phyloP scores from a whole-genome alignment of 495 filamentous ascomycete genomes.

The Penicillium malachiteum region DNA sequence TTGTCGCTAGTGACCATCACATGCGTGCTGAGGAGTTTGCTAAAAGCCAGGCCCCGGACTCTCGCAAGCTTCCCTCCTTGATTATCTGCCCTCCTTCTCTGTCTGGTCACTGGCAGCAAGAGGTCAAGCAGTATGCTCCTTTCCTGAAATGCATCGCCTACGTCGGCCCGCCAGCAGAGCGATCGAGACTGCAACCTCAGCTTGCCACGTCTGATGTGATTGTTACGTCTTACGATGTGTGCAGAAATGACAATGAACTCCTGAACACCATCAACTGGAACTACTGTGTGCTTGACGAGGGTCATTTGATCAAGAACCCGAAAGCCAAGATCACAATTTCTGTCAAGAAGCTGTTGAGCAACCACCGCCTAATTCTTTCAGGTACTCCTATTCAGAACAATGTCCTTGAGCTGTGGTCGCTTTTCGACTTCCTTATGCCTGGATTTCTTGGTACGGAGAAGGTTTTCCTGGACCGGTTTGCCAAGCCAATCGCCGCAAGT shows the following conservation, averaged over 20 bases:
- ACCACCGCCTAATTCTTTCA: slow-evolving; percentile 93
- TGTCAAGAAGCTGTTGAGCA: slow-evolving; percentile 83
- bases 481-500: slow-evolving; percentile 93
- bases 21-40: slow-evolving; percentile 85
- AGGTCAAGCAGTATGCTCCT: slow-evolving; percentile 90
- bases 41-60: slow-evolving; percentile 72
- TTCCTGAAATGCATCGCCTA: slow-evolving; percentile 88
- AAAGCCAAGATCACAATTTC: slow-evolving; percentile 89
- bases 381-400: slow-evolving; percentile 99
- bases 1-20: slow-evolving; percentile 96
- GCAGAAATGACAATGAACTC: slow-evolving; percentile 84
- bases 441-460: slow-evolving; percentile 98
- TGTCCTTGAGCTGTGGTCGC: slow-evolving; percentile 95
- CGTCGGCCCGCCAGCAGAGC: slow-evolving; percentile 81
- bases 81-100: slow-evolving; percentile 96
- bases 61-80: slow-evolving; percentile 78
- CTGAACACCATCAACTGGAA: slow-evolving; percentile 90
- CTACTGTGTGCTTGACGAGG: slow-evolving; percentile 95
- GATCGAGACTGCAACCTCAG: slow-evolving; percentile 61
- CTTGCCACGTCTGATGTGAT: slow-evolving; percentile 82
- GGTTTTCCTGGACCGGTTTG: slow-evolving; percentile 95
- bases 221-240: slow-evolving; percentile 97
- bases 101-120: slow-evolving; percentile 98
- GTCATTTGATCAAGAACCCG: slow-evolving; percentile 97
- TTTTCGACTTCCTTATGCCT: slow-evolving; percentile 99